Evolutionary conservation across 179 eudicot genomes (phyloP).

Genomic region (Spergularia azorica): DNA sequence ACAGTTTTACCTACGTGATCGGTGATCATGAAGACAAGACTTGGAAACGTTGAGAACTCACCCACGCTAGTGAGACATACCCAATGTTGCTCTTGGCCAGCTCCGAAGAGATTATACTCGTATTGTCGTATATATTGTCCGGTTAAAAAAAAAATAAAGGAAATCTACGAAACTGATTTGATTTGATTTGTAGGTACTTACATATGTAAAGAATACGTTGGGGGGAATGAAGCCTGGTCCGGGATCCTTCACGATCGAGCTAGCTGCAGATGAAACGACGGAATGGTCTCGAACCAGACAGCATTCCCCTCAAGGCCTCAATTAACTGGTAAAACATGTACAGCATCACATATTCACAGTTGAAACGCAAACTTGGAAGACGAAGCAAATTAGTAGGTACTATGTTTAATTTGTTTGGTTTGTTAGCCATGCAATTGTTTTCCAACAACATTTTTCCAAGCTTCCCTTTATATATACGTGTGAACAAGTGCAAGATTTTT

Average conservation of each 20-base stretch:
- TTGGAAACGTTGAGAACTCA: too few species aligned
- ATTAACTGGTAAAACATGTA: too few species aligned
- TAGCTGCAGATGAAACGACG: neutral
- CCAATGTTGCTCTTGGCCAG: too few species aligned
- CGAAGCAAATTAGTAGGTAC: neutral
- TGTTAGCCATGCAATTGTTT: constrained; percentile 1
- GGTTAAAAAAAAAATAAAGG: neutral
- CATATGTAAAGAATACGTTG: constrained; percentile 13
- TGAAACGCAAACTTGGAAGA: neutral
- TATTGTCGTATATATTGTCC: neutral
- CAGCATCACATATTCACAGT: too few species aligned
- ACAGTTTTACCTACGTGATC: too few species aligned
- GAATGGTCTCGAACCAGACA: constrained; percentile 38
- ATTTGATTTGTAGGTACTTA: neutral
- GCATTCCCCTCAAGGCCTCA: constrained; percentile 29
- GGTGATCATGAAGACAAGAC: too few species aligned
- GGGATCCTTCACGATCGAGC: constrained; percentile 25
- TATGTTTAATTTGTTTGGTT: neutral
- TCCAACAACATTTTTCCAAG: neutral
- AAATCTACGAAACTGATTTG: neutral
- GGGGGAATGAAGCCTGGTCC: constrained; percentile 50
- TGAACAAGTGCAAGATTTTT: constrained; percentile 25
- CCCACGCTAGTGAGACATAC: too few species aligned
- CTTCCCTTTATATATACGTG: constrained; percentile 11
- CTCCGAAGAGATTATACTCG: too few species aligned